Percentiles rank a stretch among this genome's conserved stretches.
These are phyloP conservation scores for Annulohypoxylon stygium DNA, from an alignment of 495 filamentous ascomycete genomes.

Conservation along the genomic window DNA sequence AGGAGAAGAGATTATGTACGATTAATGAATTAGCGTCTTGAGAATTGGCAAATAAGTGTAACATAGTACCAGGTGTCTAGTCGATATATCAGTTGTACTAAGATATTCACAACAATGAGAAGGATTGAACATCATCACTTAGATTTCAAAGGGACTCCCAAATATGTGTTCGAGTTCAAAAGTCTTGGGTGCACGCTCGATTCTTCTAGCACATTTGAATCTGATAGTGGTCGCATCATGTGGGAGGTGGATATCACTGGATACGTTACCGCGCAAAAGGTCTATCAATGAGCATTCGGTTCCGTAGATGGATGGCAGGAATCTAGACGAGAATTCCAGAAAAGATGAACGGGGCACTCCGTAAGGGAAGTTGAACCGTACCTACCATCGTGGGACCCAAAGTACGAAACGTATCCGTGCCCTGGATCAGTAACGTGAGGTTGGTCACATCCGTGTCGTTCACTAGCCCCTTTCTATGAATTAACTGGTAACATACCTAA, in stretches of 20 bases:
- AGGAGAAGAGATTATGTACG: background rate
- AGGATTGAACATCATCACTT: background rate
- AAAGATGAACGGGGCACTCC: too few species aligned
- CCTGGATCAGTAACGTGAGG: too few species aligned
- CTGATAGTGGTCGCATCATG: background rate
- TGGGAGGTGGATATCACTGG: background rate
- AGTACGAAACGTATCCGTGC: too few species aligned
- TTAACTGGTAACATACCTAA: too few species aligned
- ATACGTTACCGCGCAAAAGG: background rate
- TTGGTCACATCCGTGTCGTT: too few species aligned
- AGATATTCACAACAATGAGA: background rate
- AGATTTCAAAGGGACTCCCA: background rate
- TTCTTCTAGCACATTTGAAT: background rate
- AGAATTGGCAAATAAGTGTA: background rate
- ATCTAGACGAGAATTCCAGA: too few species aligned
- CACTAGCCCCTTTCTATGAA: too few species aligned
- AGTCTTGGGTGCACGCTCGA: too few species aligned
- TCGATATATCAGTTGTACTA: background rate
- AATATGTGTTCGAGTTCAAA: background rate
- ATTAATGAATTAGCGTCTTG: conserved; percentile 22
- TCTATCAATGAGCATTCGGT: background rate
- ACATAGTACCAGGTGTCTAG: background rate
- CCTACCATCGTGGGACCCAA: too few species aligned
- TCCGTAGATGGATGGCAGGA: background rate
- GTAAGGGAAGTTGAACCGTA: too few species aligned